Evolutionary conservation across 257 asterid genomes (phyloP).

Genomic region (Petrea volubilis): DNA sequence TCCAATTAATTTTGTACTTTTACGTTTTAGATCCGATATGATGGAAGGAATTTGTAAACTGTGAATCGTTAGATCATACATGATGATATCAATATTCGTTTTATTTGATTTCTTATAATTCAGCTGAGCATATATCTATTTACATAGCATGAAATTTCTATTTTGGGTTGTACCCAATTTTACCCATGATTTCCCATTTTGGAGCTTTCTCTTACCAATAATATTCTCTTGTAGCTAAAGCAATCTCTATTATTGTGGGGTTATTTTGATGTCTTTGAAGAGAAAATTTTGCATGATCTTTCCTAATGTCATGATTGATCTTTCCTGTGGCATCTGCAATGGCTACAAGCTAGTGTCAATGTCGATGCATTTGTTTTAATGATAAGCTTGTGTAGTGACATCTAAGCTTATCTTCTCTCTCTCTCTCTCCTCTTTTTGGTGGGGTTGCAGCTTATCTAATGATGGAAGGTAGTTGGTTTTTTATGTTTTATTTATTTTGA

Average conservation of each 20-base stretch:
- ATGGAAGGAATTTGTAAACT: no score
- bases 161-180: not conserved
- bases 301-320: not conserved
- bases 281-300: not conserved
- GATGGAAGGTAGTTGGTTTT: not conserved
- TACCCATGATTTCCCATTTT: not conserved
- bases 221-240: conserved; percentile 7
- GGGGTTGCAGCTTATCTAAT: conserved; percentile 20
- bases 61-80: no score
- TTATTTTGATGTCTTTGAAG: not conserved
- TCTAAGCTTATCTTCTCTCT: conserved; percentile 16
- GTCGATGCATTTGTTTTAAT: not conserved
- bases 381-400: not conserved
- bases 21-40: no score
- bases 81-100: no score
- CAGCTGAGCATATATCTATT: no score
- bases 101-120: no score
- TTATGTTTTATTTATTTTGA: no score
- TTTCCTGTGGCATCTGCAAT: not conserved
- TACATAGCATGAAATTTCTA: no score
- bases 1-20: no score
- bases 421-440: conserved; percentile 13
- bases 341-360: not conserved
- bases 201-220: conserved; percentile 2
- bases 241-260: not conserved